Evolutionary conservation across 2,329 filamentous ascomycete species (phyloP).

Genomic region (Fusarium tanahbumbuense): DNA sequence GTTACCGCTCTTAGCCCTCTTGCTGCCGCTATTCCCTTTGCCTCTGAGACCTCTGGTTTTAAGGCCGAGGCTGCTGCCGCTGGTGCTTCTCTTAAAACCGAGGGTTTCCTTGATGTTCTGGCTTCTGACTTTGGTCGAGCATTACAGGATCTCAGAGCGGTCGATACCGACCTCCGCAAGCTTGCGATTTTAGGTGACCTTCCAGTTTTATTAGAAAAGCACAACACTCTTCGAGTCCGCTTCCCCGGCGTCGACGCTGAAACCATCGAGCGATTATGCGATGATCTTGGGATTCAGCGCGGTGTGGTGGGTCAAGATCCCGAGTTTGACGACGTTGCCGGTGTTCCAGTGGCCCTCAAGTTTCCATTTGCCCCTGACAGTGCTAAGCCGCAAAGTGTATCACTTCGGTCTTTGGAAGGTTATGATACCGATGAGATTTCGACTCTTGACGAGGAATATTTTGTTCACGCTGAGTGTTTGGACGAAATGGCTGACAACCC

Average conservation of each 20-base stretch:
- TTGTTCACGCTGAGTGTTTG: constrained; percentile 55
- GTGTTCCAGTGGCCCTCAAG: constrained; percentile 78
- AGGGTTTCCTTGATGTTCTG: constrained; percentile 86
- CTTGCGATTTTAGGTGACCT: constrained; percentile 84
- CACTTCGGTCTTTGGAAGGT: constrained; percentile 58
- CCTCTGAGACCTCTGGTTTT: constrained; percentile 58
- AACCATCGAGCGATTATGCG: constrained; percentile 84
- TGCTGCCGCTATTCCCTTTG: constrained; percentile 63
- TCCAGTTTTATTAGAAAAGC: constrained; percentile 78
- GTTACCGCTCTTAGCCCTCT: constrained; percentile 87
- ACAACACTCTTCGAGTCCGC: constrained; percentile 78
- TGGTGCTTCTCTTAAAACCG: constrained; percentile 76
- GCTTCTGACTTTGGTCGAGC: constrained; percentile 89
- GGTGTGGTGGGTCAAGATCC: constrained; percentile 82
- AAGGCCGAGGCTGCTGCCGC: constrained; percentile 55
- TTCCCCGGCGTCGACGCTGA: constrained; percentile 91
- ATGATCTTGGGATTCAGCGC: constrained; percentile 85
- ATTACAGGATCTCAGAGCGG: constrained; percentile 82
- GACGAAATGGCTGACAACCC: constrained; percentile 60
- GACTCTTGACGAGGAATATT: constrained; percentile 51
- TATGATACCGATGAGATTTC: constrained; percentile 56
- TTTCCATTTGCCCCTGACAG: constrained; percentile 84
- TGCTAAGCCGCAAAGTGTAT: constrained; percentile 59
- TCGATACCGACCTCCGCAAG: constrained; percentile 83
- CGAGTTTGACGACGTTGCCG: constrained; percentile 75